Evolutionary conservation across 1,139 yeast genomes (phyloP), one percentile per base, ranked within the genome.

Genomic region (Saccharomyces hybrid): DNA sequence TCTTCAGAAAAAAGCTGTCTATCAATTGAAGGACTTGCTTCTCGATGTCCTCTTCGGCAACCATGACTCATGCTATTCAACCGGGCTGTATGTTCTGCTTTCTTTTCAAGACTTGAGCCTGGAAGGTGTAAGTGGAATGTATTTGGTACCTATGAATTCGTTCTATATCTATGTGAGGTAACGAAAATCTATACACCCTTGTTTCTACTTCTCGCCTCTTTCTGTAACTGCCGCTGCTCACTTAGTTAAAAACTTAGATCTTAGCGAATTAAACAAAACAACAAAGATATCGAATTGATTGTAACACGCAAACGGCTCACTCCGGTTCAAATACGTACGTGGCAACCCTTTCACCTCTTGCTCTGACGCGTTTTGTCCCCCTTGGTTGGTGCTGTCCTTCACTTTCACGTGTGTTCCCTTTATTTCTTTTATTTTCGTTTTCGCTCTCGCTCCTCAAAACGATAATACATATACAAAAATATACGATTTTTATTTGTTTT

Each of bases 1-100:
- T 60, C 52, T 67, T 67, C 13, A 64, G 53, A 53, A 69, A 69
- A 57, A 68, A 69, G 54, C 62, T 61, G 51, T 66, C 61, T 48
- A 69, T 67, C 53, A 68, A 57, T 42, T 58, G 54, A 23, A 61
- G 51, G 16, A 61, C 53, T 14, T 59, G 60, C 50, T 53, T 54
- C 42, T 62, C 60, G 31, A 23, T 46, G 16, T 38, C 44, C 25
- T 9, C 23, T 16, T 38, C 20, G 44, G 25, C 44, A 38, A 38
- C 44, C 44, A 38, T 38, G 44, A 38, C 25, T 38, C 44, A 38
- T 38, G 11, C 44, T 38, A 38, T 20, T 38, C 25, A 23, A 38
- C 16, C 25, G 44, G 16, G 25, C 26, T 38, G 11, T 38, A 38
- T 16, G n/a, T 20, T 9, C 25, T 20, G 13, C 6, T 4, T 38